Percentiles rank a stretch among this genome's conserved stretches.
These are phyloP conservation scores for Solanum bulbocastanum DNA, from an alignment of 257 asterid genomes.

Conservation along the genomic window DNA sequence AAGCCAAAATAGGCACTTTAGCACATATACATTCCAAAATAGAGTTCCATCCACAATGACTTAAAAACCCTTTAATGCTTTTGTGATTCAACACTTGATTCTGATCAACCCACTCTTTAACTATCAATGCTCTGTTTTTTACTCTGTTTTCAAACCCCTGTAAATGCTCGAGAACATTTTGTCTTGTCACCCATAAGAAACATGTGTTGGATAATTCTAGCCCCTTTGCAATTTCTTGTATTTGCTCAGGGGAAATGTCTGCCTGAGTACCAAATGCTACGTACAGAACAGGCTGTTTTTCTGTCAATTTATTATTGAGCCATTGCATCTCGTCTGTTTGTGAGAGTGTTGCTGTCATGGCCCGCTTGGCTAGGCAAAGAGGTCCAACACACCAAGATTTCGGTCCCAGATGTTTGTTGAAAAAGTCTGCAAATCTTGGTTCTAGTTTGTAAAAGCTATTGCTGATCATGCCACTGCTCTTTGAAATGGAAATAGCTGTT, in stretches of 20 bases:
- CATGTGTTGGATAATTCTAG: slow-evolving; percentile 35
- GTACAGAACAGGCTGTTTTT: slow-evolving; percentile 34
- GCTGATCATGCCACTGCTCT: slow-evolving; percentile 43
- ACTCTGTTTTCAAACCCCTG: slow-evolving; percentile 20
- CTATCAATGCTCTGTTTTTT: slow-evolving; percentile 29
- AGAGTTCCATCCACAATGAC: slow-evolving; percentile 90
- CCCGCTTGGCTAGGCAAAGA: slow-evolving; percentile 25
- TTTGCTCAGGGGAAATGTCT: slow-evolving; percentile 34
- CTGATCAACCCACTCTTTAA: slow-evolving; percentile 63
- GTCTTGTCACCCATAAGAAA: slow-evolving; percentile 53
- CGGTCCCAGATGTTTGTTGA: slow-evolving; percentile 38
- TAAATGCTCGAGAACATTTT: not conserved
- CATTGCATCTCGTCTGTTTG: slow-evolving; percentile 11
- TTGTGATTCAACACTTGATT: slow-evolving; percentile 28
- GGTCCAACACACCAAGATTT: slow-evolving; percentile 58
- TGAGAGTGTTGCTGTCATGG: not conserved
- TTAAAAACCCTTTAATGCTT: slow-evolving; percentile 39
- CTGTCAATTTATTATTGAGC: slow-evolving; percentile 27
- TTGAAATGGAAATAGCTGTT: slow-evolving; percentile 6
- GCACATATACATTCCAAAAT: slow-evolving; percentile 45
- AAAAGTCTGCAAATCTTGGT: slow-evolving; percentile 26
- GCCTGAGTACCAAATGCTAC: slow-evolving; percentile 83
- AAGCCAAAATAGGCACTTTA: slow-evolving; percentile 47
- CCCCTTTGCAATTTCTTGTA: slow-evolving; percentile 41
- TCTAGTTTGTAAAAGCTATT: slow-evolving; percentile 52